Evolutionary conservation across 768 basidiomycete genomes (phyloP).

Genomic region (Daedaleopsis nitida): DNA sequence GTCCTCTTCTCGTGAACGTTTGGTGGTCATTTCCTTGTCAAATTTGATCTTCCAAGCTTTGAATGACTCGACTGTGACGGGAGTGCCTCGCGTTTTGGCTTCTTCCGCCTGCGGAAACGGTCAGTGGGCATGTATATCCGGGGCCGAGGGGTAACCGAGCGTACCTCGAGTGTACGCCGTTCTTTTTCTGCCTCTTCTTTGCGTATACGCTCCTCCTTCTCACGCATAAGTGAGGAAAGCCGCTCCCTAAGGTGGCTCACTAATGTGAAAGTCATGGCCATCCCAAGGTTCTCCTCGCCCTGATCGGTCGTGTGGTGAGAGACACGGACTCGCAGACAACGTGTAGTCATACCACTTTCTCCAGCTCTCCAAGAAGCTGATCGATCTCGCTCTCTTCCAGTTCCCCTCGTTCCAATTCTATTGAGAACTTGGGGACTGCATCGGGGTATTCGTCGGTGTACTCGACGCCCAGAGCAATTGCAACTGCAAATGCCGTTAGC

Average conservation of each 20-base stretch:
- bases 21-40: slow-evolving; percentile 62
- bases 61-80: slow-evolving; percentile 84
- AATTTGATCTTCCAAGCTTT: slow-evolving; percentile 79
- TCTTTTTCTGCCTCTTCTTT: slow-evolving; percentile 74
- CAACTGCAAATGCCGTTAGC: slow-evolving; percentile 51
- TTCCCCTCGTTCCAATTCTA: slow-evolving; percentile 63
- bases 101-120: slow-evolving; percentile 69
- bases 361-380: slow-evolving; percentile 56
- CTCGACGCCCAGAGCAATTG: slow-evolving; percentile 67
- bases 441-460: slow-evolving; percentile 89
- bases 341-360: slow-evolving; percentile 50
- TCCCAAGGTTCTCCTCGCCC: slow-evolving; percentile 87
- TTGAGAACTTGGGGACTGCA: slow-evolving; percentile 67
- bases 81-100: slow-evolving; percentile 87
- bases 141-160: not conserved
- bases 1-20: slow-evolving; percentile 72
- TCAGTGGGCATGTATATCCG: not conserved
- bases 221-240: slow-evolving; percentile 62
- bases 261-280: slow-evolving; percentile 98
- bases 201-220: slow-evolving; percentile 55
- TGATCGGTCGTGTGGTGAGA: slow-evolving; percentile 26
- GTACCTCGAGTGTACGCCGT: slow-evolving; percentile 73
- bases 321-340: too few species aligned
- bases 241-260: slow-evolving; percentile 83
- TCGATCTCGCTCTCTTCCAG: slow-evolving; percentile 60